Conservation (phyloP, 1,284 basidiomycete species). For the Lignosus rhinocerotis region DNA sequence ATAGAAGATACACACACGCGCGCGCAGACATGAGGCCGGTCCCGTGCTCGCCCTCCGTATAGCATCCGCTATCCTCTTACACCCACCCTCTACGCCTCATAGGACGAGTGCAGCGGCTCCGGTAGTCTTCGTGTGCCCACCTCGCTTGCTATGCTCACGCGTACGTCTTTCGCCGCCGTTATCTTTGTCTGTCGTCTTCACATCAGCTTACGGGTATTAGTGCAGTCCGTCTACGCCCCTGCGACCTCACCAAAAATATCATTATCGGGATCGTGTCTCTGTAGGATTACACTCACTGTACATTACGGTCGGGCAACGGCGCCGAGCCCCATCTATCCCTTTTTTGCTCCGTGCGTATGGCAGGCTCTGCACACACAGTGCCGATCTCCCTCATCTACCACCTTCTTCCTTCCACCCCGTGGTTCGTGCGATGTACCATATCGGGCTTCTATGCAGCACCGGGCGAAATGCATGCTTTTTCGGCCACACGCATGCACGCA, state of each 20-base stretch:
- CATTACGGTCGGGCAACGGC: background rate
- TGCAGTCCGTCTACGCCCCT: background rate
- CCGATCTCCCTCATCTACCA: background rate
- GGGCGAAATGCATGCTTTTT: background rate
- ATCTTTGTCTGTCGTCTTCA: background rate
- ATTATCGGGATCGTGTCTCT: conserved; percentile 9
- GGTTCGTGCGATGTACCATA: background rate
- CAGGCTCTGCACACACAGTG: background rate
- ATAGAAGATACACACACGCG: background rate
- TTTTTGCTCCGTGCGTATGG: background rate
- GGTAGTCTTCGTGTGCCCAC: background rate
- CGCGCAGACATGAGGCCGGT: background rate
- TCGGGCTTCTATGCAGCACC: background rate
- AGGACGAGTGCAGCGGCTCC: background rate
- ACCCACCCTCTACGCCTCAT: background rate
- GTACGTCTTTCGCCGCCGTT: background rate
- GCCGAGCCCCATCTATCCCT: background rate
- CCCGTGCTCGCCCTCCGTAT: background rate
- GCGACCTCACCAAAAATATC: conserved; percentile 8
- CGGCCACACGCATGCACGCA: background rate
- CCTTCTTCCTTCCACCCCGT: background rate
- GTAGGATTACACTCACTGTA: conserved; percentile 5
- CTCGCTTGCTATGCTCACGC: background rate
- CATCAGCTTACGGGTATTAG: background rate
- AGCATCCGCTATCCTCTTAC: background rate